phyloP scores from a whole-genome alignment of 768 basidiomycete genomes.

The Mycena amicta region DNA sequence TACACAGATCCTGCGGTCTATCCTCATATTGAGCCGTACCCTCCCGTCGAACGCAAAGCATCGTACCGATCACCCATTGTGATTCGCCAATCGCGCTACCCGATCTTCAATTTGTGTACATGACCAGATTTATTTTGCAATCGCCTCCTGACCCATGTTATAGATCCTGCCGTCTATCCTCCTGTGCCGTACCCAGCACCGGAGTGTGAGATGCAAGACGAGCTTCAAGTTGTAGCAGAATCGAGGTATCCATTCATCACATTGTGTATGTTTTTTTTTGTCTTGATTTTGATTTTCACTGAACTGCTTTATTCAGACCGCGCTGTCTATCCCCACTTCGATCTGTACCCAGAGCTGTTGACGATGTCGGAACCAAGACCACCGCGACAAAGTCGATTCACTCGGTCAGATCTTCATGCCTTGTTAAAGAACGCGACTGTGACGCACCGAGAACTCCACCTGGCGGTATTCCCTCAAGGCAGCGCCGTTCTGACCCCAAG shows the following conservation, averaged over 20 bases:
- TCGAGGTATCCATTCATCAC: conserved; percentile 19
- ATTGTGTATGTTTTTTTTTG: conserved; percentile 11
- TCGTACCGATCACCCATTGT: not conserved
- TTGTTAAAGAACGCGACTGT: conserved; percentile 12
- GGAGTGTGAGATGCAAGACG: conserved; percentile 13
- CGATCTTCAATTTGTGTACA: conserved; percentile 1
- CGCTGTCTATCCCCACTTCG: conserved; percentile 42
- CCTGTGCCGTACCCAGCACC: not conserved
- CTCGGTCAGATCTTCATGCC: conserved; percentile 20
- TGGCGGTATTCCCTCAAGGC: conserved; percentile 16
- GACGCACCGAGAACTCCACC: conserved; percentile 16
- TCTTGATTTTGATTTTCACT: not conserved
- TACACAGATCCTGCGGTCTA: conserved; percentile 35
- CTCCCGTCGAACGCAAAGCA: conserved; percentile 1
- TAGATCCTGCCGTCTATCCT: conserved; percentile 43
- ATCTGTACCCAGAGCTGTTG: conserved; percentile 36
- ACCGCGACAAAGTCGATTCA: conserved; percentile 15
- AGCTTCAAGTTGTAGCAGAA: conserved; percentile 2
- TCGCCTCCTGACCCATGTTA: not conserved
- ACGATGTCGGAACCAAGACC: conserved; percentile 8
- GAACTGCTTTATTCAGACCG: conserved; percentile 32
- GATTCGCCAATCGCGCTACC: not conserved
- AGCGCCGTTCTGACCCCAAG: conserved; percentile 18
- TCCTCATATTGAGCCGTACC: conserved; percentile 38
- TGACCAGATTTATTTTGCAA: not conserved